Percentiles rank a stretch among this genome's conserved stretches.
Conservation (phyloP, 1,139 yeast species). For the Candida labiduridarum region DNA sequence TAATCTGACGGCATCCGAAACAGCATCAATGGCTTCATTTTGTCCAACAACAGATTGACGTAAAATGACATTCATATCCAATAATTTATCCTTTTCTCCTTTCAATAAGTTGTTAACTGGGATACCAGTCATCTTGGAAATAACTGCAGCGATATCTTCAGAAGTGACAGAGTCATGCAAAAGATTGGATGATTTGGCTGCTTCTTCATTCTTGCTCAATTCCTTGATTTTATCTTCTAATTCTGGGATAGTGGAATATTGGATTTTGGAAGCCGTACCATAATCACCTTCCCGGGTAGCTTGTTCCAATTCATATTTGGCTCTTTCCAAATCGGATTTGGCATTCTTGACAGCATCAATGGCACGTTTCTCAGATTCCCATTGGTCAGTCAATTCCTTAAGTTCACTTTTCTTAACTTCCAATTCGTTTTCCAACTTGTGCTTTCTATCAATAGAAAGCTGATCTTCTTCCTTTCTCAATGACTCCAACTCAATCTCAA, state of each 20-base stretch:
- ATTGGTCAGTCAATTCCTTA: constrained; percentile 68
- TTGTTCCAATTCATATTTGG: constrained; percentile 78
- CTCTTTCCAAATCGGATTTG: constrained; percentile 80
- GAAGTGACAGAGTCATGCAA: constrained; percentile 92
- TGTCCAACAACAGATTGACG: constrained; percentile 88
- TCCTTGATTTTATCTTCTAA: constrained; percentile 60
- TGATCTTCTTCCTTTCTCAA: constrained; percentile 90
- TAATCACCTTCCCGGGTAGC: constrained; percentile 85
- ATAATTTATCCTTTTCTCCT: constrained; percentile 89
- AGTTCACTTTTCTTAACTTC: constrained; percentile 64
- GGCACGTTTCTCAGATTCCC: constrained; percentile 81
- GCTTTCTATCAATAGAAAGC: constrained; percentile 73
- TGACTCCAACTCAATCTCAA: constrained; percentile 92
- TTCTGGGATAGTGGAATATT: constrained; percentile 83
- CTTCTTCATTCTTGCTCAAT: constrained; percentile 35
- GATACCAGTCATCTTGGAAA: constrained; percentile 93
- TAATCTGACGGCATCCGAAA: constrained; percentile 91
- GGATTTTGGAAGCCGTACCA: constrained; percentile 85
- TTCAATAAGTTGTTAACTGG: constrained; percentile 90
- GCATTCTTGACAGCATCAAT: constrained; percentile 78
- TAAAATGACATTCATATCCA: constrained; percentile 83
- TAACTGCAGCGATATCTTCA: constrained; percentile 90
- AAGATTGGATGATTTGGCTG: constrained; percentile 31
- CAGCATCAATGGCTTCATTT: constrained; percentile 88
- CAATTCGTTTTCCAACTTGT: constrained; percentile 65